Conservation (phyloP, 371 early-diverging fungal species). For the Rhizopus sp. region DNA sequence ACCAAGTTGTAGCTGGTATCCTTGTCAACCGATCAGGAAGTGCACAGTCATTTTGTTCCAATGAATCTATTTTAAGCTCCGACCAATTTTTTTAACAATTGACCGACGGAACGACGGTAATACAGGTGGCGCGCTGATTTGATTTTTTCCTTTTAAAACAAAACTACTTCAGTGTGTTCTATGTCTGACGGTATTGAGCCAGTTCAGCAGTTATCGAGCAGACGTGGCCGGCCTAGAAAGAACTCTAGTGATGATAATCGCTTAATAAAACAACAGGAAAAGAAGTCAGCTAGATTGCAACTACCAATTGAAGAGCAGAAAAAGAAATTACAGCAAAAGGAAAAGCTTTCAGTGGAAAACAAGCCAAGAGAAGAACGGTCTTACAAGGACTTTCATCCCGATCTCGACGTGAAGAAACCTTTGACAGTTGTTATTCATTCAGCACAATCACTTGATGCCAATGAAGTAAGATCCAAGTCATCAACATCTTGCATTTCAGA, state of each 20-base stretch:
- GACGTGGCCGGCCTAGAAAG: slow-evolving; percentile 24
- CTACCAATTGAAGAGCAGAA: slow-evolving; percentile 1
- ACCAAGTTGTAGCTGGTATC: no score
- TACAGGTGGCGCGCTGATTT: no score
- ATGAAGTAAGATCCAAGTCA: neutral
- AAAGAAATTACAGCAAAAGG: slow-evolving; percentile 2
- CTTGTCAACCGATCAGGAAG: no score
- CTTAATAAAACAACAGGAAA: slow-evolving; percentile 11
- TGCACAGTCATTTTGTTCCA: no score
- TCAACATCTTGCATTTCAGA: slow-evolving; percentile 13
- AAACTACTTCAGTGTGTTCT: no score
- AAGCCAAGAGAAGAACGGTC: slow-evolving; percentile 84
- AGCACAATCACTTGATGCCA: neutral
- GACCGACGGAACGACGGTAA: no score
- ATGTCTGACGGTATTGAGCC: no score
- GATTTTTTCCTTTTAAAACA: no score
- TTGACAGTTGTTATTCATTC: slow-evolving; percentile 44
- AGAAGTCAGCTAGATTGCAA: neutral
- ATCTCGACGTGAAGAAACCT: slow-evolving; percentile 60
- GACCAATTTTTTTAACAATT: no score
- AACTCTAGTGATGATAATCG: neutral
- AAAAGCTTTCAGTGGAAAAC: neutral
- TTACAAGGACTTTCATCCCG: slow-evolving; percentile 81
- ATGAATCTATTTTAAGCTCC: no score
- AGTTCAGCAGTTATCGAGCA: neutral